Evolutionary conservation across 495 filamentous ascomycete genomes (phyloP).

Genomic region (Sabuloglossum arenarium): DNA sequence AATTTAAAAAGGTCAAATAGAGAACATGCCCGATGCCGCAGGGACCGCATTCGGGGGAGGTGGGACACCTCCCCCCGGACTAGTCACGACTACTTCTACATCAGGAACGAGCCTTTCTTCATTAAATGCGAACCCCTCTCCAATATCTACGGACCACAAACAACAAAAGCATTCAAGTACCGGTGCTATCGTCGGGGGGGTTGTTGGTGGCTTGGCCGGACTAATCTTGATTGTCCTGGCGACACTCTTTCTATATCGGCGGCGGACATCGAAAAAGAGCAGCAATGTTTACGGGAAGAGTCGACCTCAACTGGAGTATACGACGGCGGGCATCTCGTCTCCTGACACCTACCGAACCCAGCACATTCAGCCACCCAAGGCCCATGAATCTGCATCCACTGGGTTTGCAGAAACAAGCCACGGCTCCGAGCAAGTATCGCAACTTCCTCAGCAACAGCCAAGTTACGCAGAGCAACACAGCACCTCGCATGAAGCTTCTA

Average conservation of each 20-base stretch:
- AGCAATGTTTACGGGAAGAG: background rate
- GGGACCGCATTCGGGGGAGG: too few species aligned
- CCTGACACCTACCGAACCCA: background rate
- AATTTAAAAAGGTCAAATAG: background rate
- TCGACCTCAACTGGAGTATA: background rate
- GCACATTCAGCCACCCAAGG: background rate
- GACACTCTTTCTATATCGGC: slow-evolving; percentile 8
- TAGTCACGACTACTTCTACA: too few species aligned
- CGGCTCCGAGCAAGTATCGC: background rate
- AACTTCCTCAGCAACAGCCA: background rate
- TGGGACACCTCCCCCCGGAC: too few species aligned
- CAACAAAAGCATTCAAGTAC: background rate
- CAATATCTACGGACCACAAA: background rate
- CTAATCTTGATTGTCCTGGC: slow-evolving; percentile 7
- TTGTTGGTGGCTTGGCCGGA: slow-evolving; percentile 11
- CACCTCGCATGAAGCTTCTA: background rate
- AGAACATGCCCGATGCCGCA: too few species aligned
- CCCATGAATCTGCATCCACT: background rate
- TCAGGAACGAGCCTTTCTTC: too few species aligned
- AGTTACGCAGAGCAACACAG: background rate
- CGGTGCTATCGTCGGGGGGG: slow-evolving; percentile 11
- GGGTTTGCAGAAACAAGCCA: background rate
- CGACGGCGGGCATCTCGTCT: background rate
- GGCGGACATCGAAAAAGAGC: background rate
- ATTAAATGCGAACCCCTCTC: too few species aligned